Evolutionary conservation across 2,329 filamentous ascomycete genomes (phyloP), one percentile per base, ranked within the genome.

Genomic region (Cladosporium sp.): DNA sequence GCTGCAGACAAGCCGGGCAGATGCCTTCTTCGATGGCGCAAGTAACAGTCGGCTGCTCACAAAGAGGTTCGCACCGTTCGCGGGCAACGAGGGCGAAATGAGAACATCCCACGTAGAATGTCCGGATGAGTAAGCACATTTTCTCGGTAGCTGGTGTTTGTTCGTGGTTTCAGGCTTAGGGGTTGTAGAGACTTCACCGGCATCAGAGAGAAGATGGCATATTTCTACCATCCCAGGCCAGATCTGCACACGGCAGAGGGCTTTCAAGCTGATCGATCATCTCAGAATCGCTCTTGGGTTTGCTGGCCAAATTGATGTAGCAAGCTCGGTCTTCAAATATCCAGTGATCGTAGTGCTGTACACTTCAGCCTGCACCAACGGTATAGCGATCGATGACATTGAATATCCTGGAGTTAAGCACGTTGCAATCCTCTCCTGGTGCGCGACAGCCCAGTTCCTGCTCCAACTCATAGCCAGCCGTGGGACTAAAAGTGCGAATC

Each of bases 321-420:
- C n/a, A 46, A 28, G 13, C 23, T 53, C 48, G 23, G 11, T 25
- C 23, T 28, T 28, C 25, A 18, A 25, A 21, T 28, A 7, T 53
- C 48, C 48, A 53, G 48, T 21, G 16, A 2, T 3, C 23, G 48
- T 13, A 53, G 3, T 16, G 23, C n/a, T n/a, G n/a, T n/a, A 13
- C 11, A n/a, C 18, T 10, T 63, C 60, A 63, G 25, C 49, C 60
- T 25, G 60, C n/a, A 6, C 60, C 49, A 14, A 28, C 57, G 18
- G 63, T 56, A 46, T 83, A 83, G 58, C 76, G 76, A 66, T 83
- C 80, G 76, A 83, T 80, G 14, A 81, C 75, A 61, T 77, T 75
- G 67, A 81, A 82, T 1, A 81, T 76, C 14, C 77, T 65, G 1
- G 76, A 69, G 68, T 81, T 82, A 59, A 79, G 74, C n/a, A 82